phyloP scores from a whole-genome alignment of 768 basidiomycete genomes.

The Pluteus cervinus region DNA sequence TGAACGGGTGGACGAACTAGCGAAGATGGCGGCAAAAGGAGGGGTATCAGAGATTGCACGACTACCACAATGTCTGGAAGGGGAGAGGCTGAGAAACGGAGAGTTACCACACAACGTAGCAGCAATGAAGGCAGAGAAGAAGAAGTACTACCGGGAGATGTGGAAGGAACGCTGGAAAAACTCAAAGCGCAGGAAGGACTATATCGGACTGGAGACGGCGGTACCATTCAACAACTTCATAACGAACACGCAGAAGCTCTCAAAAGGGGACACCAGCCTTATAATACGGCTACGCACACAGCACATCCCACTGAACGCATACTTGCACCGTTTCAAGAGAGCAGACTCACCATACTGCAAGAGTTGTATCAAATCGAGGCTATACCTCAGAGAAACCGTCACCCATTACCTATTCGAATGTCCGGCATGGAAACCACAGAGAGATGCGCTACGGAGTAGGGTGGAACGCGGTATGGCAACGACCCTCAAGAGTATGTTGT shows the following conservation, averaged over 20 bases:
- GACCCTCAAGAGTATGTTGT: too few relatives aligned
- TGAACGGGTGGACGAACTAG: too few relatives aligned
- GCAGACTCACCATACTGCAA: slow-evolving; percentile 19
- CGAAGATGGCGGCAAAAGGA: too few relatives aligned
- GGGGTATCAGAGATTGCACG: too few relatives aligned
- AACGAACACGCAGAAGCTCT: slow-evolving; percentile 6
- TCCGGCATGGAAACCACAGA: slow-evolving; percentile 12
- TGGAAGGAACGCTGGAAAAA: too few relatives aligned
- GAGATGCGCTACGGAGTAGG: too few relatives aligned
- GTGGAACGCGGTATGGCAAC: too few relatives aligned
- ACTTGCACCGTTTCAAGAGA: slow-evolving; percentile 21
- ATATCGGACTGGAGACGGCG: slow-evolving; percentile 8
- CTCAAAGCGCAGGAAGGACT: slow-evolving; percentile 3
- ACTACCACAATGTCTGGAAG: too few relatives aligned
- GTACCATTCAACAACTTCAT: slow-evolving; percentile 11
- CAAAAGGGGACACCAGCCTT: slow-evolving; percentile 12
- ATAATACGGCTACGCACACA: slow-evolving; percentile 24
- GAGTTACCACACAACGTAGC: too few relatives aligned
- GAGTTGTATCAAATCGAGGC: slow-evolving; percentile 13
- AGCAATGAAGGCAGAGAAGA: too few relatives aligned
- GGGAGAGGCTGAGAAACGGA: too few relatives aligned
- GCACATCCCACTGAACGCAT: slow-evolving; percentile 21
- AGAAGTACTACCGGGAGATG: too few relatives aligned
- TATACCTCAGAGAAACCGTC: slow-evolving; percentile 21
- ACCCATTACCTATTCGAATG: slow-evolving; percentile 23